Evolutionary conservation across 225 moss, liverwort and hornwort genomes (phyloP), one percentile per base, ranked within the genome.

Genomic region (Physcomitrellopsis africana): DNA sequence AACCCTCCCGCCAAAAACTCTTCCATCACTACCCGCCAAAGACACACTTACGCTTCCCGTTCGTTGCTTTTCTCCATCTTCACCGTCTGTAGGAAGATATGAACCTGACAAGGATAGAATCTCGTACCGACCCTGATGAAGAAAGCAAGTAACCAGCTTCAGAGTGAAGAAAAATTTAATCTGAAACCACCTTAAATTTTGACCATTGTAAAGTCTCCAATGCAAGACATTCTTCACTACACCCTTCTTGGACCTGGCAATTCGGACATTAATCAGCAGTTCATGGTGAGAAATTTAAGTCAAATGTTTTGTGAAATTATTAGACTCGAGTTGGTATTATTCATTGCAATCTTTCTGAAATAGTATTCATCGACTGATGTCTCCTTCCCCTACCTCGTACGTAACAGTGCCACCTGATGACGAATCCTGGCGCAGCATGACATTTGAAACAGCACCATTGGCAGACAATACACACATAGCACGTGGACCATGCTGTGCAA

Each of bases 401-500:
- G 94, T 93, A 53, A 99, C 83, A 61, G 86, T 94, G 71, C 97
- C 97, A 61, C 94, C 97, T 44, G 82, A 93, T 51, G 94, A 92
- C 29, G 92, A 92, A 62, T 93, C 90, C 72, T 93, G 97, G 45
- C 94, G 90, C 51, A 99, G 75, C n/a, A 83, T 84, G 19, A 92
- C 94, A 59, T 88, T 99, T 8, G 97, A 99, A 72, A 99, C 87
- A 47, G 94, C 90, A 22, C 97, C 97, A 72, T 94, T 94, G 37
- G 97, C 97, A 51, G 97, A 99, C 44, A 99, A 76, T 26, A 99
- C 90, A 80, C 94, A 99, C 76, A 95, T 90, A 42, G 94, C 94
- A 53, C 94, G 94, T 18, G 94, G 86, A 62, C 93, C 94, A 81
- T 93, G 89, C 68, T 95, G 93, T 47, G 93, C 94, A 65, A 99